Conservation (phyloP, 345 rosid genomes). For the Sisymbrium irio region DNA sequence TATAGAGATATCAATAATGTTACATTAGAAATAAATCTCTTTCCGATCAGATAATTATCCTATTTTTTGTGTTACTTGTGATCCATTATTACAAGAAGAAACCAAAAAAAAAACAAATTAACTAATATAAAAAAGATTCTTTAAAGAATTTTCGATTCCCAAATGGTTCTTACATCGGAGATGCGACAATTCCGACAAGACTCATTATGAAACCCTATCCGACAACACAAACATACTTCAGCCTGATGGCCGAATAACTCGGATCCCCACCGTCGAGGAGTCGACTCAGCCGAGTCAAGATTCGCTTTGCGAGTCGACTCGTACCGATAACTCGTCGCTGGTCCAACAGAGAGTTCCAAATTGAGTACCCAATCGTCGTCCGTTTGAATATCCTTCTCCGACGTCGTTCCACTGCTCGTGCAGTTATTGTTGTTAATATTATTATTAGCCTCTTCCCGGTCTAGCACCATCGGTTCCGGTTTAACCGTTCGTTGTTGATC, state of each 20-base stretch:
- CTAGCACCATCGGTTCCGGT: slow-evolving; percentile 25
- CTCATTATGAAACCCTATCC: slow-evolving; percentile 32
- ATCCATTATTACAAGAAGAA: slow-evolving; percentile 7
- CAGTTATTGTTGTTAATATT: not conserved
- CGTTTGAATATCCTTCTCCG: slow-evolving; percentile 23
- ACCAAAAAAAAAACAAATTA: not conserved
- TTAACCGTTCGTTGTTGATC: slow-evolving; percentile 8
- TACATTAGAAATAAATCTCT: not conserved
- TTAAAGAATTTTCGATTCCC: slow-evolving; percentile 27
- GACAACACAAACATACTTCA: slow-evolving; percentile 36
- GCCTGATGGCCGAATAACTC: slow-evolving; percentile 14
- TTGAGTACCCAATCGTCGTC: slow-evolving; percentile 18
- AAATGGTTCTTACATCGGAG: slow-evolving; percentile 30
- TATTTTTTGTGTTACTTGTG: not conserved
- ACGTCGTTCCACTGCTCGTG: slow-evolving; percentile 34
- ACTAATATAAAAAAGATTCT: not conserved
- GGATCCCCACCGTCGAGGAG: slow-evolving; percentile 13
- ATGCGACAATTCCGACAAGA: slow-evolving; percentile 34
- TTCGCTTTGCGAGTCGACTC: slow-evolving; percentile 19
- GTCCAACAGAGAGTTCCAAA: slow-evolving; percentile 36
- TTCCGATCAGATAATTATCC: not conserved
- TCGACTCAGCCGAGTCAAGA: slow-evolving; percentile 26
- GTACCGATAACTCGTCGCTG: slow-evolving; percentile 14
- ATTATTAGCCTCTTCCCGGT: slow-evolving; percentile 14
- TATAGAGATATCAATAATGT: not conserved